Evolutionary conservation across 192 early-diverging fungal species (phyloP).

Genomic region (Coemansia javaensis): DNA sequence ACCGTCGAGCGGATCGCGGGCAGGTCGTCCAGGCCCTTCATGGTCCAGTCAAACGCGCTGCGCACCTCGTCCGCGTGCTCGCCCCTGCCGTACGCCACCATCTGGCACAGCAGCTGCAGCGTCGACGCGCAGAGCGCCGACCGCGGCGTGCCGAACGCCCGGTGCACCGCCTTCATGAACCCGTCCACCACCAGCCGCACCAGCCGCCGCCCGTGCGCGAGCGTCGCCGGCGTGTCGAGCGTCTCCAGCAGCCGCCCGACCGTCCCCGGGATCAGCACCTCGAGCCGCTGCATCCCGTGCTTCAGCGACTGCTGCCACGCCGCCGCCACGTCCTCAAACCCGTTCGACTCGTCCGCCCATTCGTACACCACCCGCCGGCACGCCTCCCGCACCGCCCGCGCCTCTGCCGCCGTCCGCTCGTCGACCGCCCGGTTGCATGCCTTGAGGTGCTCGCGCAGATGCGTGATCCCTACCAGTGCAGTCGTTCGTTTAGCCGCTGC

Average conservation of each 20-base stretch:
- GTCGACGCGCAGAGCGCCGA: slow-evolving; percentile 29
- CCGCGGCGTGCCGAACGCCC: slow-evolving; percentile 29
- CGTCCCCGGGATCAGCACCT: slow-evolving; percentile 21
- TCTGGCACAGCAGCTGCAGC: slow-evolving; percentile 30
- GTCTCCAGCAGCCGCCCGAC: slow-evolving; percentile 15
- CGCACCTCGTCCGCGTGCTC: slow-evolving; percentile 33
- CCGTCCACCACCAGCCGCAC: slow-evolving; percentile 21
- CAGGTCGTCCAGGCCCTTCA: slow-evolving; percentile 14
- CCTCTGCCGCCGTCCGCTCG: slow-evolving; percentile 1
- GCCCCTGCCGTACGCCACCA: slow-evolving; percentile 27
- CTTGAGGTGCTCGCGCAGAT: slow-evolving; percentile 42
- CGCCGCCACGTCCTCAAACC: slow-evolving; percentile 8
- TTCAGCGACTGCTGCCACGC: slow-evolving; percentile 31
- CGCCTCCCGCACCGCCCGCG: slow-evolving; percentile 17
- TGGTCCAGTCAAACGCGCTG: slow-evolving; percentile 40
- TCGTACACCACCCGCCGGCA: slow-evolving; percentile 36
- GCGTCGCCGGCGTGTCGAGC: slow-evolving; percentile 18
- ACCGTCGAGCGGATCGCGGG: slow-evolving; percentile 15
- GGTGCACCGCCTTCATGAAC: slow-evolving; percentile 22
- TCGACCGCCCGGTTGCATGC: slow-evolving; percentile 23
- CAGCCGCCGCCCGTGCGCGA: slow-evolving; percentile 17
- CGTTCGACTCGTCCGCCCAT: slow-evolving; percentile 30
- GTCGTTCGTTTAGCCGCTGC: no score
- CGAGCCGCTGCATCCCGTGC: slow-evolving; percentile 16
- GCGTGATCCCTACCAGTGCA: slow-evolving; percentile 39